These are phyloP conservation scores for Annulohypoxylon bovei DNA, from an alignment of 495 filamentous ascomycete genomes.

Conservation along the genomic window DNA sequence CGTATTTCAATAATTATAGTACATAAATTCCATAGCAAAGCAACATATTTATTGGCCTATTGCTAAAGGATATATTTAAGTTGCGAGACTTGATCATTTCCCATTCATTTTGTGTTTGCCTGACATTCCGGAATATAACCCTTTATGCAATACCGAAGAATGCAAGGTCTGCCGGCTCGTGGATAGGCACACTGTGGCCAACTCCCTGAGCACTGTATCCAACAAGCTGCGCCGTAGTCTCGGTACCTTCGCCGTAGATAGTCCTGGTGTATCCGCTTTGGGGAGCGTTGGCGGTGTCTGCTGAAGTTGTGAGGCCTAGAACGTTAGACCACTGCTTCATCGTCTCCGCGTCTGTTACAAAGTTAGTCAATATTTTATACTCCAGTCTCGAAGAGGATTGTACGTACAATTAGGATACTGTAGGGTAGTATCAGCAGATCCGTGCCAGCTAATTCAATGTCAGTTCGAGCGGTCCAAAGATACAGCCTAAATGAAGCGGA, in stretches of 20 bases:
- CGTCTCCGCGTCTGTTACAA: constrained; percentile 47
- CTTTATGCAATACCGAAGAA: constrained; percentile 60
- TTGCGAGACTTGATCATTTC: background rate
- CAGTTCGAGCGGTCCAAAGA: background rate
- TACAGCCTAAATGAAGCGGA: background rate
- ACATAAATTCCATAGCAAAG: background rate
- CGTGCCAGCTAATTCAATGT: constrained; percentile 52
- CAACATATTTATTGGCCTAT: background rate
- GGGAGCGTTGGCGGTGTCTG: constrained; percentile 53
- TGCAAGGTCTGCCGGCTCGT: constrained; percentile 55
- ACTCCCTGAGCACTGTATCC: constrained; percentile 60
- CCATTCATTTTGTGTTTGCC: background rate
- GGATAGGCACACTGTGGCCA: constrained; percentile 59
- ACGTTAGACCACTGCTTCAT: constrained; percentile 57
- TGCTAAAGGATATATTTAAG: background rate
- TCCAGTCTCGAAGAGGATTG: background rate
- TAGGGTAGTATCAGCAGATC: constrained; percentile 56
- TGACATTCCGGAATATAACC: background rate
- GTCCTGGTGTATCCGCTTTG: constrained; percentile 63
- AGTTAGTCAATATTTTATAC: constrained; percentile 15
- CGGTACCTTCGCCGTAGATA: constrained; percentile 61
- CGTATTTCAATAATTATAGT: no score
- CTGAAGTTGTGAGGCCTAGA: constrained; percentile 49
- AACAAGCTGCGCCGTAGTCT: constrained; percentile 55
- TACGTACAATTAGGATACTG: constrained; percentile 52